Conservation (phyloP, 2,329 filamentous ascomycete genomes). For the Stachybotrys elegans region DNA sequence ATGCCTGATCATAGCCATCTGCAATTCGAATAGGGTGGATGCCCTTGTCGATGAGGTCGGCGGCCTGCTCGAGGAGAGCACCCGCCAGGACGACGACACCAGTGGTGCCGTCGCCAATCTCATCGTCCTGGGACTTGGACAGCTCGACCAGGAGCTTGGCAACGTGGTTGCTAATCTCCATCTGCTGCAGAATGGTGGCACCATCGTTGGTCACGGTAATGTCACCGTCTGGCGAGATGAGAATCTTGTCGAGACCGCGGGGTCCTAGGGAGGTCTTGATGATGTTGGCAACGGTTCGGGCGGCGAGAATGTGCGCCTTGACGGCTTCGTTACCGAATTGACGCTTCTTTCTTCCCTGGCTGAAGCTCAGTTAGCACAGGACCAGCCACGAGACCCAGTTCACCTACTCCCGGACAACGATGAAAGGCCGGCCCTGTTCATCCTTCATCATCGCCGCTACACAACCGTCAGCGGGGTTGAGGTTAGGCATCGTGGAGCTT, state of each 20-base stretch:
- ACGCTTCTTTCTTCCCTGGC: constrained; percentile 96
- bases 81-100: constrained; percentile 95
- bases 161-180: constrained; percentile 98
- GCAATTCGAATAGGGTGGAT: constrained; percentile 99
- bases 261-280: constrained; percentile 96
- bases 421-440: constrained; percentile 95
- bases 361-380: constrained; percentile 31
- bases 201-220: constrained; percentile 99
- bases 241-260: constrained; percentile 95
- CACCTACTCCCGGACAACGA: constrained; percentile 92
- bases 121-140: constrained; percentile 97
- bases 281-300: constrained; percentile 92
- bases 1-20: constrained; percentile 95
- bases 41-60: constrained; percentile 98
- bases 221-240: constrained; percentile 97
- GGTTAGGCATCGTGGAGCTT: constrained; percentile 25
- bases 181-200: constrained; percentile 93
- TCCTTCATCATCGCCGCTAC: constrained; percentile 80
- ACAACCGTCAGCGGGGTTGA: constrained; percentile 14
- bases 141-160: constrained; percentile 95
- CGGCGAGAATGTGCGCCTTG: constrained; percentile 96
- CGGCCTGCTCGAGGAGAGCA: constrained; percentile 90
- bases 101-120: constrained; percentile 97
- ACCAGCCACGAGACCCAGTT: not conserved
- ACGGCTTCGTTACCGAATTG: constrained; percentile 95